A percentile compares a stretch with the other conserved stretches of the same genome.
Evolutionary conservation across 2,329 filamentous ascomycete species (phyloP).

Genomic region (Fusarium ramigenum): DNA sequence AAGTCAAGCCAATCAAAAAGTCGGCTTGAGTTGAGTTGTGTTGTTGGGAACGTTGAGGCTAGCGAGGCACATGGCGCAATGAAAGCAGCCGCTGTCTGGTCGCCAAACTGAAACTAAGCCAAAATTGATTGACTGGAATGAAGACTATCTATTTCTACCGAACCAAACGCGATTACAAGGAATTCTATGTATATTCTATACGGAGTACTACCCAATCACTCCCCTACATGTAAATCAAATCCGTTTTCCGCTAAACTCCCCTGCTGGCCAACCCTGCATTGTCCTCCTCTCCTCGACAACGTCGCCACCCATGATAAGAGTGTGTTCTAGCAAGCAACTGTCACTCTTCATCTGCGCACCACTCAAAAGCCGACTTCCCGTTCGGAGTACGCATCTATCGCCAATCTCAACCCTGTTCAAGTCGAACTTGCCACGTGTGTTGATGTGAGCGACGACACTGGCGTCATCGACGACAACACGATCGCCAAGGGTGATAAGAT

Average conservation of each 20-base stretch:
- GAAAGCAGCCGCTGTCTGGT: neutral
- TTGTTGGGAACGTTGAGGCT: too few relatives aligned
- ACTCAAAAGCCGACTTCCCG: slow-evolving; percentile 1
- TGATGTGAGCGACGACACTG: slow-evolving; percentile 12
- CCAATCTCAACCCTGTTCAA: slow-evolving; percentile 6
- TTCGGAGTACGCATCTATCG: neutral
- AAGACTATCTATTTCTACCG: neutral
- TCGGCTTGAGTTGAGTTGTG: too few relatives aligned
- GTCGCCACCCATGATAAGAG: slow-evolving; percentile 15
- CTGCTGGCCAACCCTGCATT: slow-evolving; percentile 14
- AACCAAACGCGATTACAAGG: neutral
- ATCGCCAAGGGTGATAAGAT: neutral
- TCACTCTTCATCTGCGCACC: slow-evolving; percentile 11
- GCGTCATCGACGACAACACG: slow-evolving; percentile 5
- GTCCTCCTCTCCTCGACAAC: slow-evolving; percentile 4
- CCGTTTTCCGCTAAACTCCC: neutral
- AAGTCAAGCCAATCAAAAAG: too few relatives aligned
- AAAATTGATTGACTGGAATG: neutral
- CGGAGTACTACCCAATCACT: neutral
- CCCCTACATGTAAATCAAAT: neutral
- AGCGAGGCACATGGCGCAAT: neutral
- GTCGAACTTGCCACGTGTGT: slow-evolving; percentile 12
- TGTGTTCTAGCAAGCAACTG: slow-evolving; percentile 9
- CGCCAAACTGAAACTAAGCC: rapidly evolving
- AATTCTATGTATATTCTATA: neutral